A percentile compares a stretch with the other conserved stretches of the same genome.
These are phyloP conservation scores for Neurospora hispaniola DNA, from an alignment of 495 filamentous ascomycete genomes.

Conservation along the genomic window DNA sequence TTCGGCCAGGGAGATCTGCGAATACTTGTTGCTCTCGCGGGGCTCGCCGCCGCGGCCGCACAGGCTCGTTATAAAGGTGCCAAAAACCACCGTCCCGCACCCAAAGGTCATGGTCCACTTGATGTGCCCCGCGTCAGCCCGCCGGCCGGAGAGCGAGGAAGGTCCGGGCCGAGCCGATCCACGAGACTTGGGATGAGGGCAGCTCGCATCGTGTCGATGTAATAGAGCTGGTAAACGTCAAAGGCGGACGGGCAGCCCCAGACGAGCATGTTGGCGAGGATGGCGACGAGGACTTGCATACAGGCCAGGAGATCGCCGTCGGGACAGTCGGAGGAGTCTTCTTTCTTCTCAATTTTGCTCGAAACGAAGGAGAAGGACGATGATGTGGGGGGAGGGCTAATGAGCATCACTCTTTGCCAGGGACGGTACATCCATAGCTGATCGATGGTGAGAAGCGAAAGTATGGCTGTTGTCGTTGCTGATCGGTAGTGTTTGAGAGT, in stretches of 20 bases:
- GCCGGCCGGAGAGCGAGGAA: slow-evolving; percentile 32
- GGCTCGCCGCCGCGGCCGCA: slow-evolving; percentile 3
- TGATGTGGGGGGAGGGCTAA: neutral
- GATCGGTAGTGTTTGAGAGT: neutral
- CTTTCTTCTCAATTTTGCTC: neutral
- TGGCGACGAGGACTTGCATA: slow-evolving; percentile 30
- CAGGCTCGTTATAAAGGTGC: slow-evolving; percentile 35
- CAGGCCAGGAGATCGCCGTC: slow-evolving; percentile 33
- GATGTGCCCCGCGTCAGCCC: slow-evolving; percentile 33
- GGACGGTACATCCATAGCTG: neutral
- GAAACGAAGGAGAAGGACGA: neutral
- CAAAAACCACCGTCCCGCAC: slow-evolving; percentile 26
- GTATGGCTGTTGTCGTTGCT: neutral
- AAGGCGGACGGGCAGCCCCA: slow-evolving; percentile 33
- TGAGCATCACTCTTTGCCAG: neutral
- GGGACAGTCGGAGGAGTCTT: slow-evolving; percentile 19
- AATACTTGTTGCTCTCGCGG: slow-evolving; percentile 15
- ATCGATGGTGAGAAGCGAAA: neutral
- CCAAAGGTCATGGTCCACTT: slow-evolving; percentile 25
- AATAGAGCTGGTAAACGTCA: slow-evolving; percentile 38
- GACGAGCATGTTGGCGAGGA: slow-evolving; percentile 30
- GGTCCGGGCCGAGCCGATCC: slow-evolving; percentile 37
- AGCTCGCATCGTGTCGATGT: slow-evolving; percentile 31
- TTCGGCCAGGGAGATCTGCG: slow-evolving; percentile 37
- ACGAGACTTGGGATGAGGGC: slow-evolving; percentile 30